Evolutionary conservation across 1,139 yeast species (phyloP), one percentile per base, ranked within the genome.

Genomic region (Kodamaea arcana): DNA sequence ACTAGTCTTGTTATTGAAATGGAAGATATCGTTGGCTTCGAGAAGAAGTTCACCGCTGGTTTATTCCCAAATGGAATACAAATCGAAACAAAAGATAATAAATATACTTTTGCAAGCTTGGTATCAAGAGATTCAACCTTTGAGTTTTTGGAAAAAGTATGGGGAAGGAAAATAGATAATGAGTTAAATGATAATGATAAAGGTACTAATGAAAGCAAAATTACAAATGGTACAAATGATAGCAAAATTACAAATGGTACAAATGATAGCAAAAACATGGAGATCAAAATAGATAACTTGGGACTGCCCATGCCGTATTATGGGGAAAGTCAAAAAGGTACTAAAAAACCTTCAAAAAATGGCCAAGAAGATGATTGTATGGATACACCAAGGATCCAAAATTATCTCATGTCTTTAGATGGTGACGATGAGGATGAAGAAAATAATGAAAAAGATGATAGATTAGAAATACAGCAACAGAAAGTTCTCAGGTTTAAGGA

Each of bases 31-130:
- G 68, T 76, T 3, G 69, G 75, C 17, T 72, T 92, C 47, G 96
- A 88, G 48, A 85, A 86, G 59, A 80, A 79, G 43, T 72, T 79
- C 29, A 87, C 96, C 0, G 96, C 88, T 1, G 95, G 95, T 0
- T 65, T 92, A 22, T 87, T 92, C 52, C 96, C 97, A 12, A 90
- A 90, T 56, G 97, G 95, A 2, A 84, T 90, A 13, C 68, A 75
- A 10, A 68, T 88, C n/a, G 82, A 80, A 43, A 83, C 95, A 2
- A 68, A 63, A 8, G 83, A 78, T 40, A 74, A 79, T 1, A 76
- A 75, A 43, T 86, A 88, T 49, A 73, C 73, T 3, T 90, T 92
- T 68, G 96, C 96, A 13, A 85, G 95, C 42, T 87, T 92, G 51
- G 68, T 87, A 4, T 79, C 94, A 1, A 68, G 97, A 43, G 97